Conservation (phyloP, 139 green algal species). For the Chlorella sorokiniana region DNA sequence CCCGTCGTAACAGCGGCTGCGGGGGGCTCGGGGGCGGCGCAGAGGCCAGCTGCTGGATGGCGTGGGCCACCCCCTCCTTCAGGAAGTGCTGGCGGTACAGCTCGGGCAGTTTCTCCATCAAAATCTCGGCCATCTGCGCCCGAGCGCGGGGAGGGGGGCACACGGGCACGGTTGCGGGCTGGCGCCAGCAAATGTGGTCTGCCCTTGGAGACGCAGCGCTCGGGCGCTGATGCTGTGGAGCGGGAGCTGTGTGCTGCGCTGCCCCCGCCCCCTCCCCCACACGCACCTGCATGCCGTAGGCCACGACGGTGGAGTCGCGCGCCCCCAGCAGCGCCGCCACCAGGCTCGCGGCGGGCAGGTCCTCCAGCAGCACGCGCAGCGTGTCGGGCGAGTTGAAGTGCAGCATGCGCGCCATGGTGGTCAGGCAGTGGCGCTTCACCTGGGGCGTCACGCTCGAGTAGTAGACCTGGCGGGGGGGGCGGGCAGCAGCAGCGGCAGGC, state of each 20-base stretch:
- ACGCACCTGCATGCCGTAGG: conserved; percentile 46
- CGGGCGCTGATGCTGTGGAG: too few species aligned
- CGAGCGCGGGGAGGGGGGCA: background rate
- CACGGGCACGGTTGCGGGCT: background rate
- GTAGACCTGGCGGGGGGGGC: conserved; percentile 55
- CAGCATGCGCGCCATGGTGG: conserved; percentile 76
- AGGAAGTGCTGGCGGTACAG: conserved; percentile 73
- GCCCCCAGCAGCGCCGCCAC: conserved; percentile 78
- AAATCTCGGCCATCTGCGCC: conserved; percentile 78
- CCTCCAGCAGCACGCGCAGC: conserved; percentile 68
- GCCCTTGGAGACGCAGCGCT: too few species aligned
- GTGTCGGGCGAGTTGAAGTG: conserved; percentile 50
- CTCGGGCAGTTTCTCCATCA: conserved; percentile 89
- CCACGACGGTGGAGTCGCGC: conserved; percentile 61
- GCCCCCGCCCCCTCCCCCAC: background rate
- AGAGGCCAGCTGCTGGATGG: conserved; percentile 78
- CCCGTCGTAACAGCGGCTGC: conserved; percentile 6
- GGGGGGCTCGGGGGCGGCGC: background rate
- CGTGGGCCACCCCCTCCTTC: conserved; percentile 92
- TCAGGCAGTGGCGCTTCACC: conserved; percentile 76
- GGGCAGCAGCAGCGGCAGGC: background rate
- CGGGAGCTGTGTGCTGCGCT: background rate
- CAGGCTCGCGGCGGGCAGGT: conserved; percentile 80
- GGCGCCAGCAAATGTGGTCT: too few species aligned
- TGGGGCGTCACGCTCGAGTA: conserved; percentile 56